phyloP scores from a whole-genome alignment of 2,329 filamentous ascomycete genomes.

The Aspergillus novoparasiticus region DNA sequence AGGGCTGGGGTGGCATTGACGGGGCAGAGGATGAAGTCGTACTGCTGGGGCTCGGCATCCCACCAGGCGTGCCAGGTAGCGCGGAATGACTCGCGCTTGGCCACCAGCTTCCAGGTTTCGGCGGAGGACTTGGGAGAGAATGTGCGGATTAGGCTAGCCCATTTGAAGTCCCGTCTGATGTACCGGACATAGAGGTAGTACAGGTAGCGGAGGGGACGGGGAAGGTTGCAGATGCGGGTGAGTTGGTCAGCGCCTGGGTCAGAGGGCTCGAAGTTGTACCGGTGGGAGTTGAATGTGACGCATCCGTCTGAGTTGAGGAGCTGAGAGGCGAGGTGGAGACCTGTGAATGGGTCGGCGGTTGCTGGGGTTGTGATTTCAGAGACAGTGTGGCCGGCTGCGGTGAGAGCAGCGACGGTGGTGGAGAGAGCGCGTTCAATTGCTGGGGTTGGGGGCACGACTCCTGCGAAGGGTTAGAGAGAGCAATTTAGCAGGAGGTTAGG shows the following conservation, averaged over 20 bases:
- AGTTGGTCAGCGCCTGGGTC: constrained; percentile 78
- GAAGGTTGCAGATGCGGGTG: constrained; percentile 71
- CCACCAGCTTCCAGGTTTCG: constrained; percentile 82
- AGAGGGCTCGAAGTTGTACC: constrained; percentile 75
- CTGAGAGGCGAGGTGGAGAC: constrained; percentile 73
- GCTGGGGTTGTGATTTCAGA: constrained; percentile 66
- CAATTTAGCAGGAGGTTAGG: background rate
- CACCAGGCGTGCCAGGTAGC: constrained; percentile 83
- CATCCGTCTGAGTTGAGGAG: constrained; percentile 86
- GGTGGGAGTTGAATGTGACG: constrained; percentile 74
- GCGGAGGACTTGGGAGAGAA: constrained; percentile 74
- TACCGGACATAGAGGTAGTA: constrained; percentile 91
- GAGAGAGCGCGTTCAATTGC: constrained; percentile 78
- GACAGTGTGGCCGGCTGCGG: constrained; percentile 73
- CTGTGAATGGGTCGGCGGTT: constrained; percentile 76
- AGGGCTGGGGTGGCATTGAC: constrained; percentile 89
- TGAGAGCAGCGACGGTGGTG: constrained; percentile 69
- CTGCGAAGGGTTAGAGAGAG: constrained; percentile 27
- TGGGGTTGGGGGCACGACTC: constrained; percentile 82
- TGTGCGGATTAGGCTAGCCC: constrained; percentile 73
- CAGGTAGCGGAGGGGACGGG: constrained; percentile 75
- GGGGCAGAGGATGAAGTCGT: constrained; percentile 81
- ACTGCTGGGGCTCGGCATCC: constrained; percentile 66
- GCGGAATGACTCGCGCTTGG: constrained; percentile 75
- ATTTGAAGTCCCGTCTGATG: constrained; percentile 71